Conservation (phyloP, 495 filamentous ascomycete species). For the Penicillium samsonianum region DNA sequence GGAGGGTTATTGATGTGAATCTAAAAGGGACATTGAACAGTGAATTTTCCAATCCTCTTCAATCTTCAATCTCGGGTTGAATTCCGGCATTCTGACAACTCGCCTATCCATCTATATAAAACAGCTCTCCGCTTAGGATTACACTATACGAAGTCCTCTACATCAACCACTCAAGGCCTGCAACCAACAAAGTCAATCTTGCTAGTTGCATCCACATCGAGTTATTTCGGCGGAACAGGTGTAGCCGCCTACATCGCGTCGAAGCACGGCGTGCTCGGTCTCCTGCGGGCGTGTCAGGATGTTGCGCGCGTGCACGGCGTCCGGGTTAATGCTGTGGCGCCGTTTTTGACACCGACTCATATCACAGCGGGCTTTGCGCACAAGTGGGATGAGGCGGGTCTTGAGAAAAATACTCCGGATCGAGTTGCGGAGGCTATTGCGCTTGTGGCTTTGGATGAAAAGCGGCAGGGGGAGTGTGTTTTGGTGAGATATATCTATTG, state of each 20-base stretch:
- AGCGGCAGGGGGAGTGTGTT: constrained; percentile 20
- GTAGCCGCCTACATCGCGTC: constrained; percentile 35
- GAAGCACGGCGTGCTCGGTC: constrained; percentile 35
- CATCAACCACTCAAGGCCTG: not conserved
- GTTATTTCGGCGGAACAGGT: constrained; percentile 36
- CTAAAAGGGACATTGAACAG: constrained; percentile 41
- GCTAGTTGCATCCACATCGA: constrained; percentile 30
- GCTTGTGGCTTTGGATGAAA: constrained; percentile 19
- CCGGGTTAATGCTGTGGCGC: constrained; percentile 32
- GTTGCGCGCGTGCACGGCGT: constrained; percentile 22
- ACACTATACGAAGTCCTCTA: constrained; percentile 19
- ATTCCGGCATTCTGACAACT: not conserved
- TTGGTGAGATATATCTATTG: constrained; percentile 14
- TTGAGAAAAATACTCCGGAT: constrained; percentile 29
- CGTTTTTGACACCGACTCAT: constrained; percentile 34
- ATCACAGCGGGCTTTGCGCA: constrained; percentile 27
- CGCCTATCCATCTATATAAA: not conserved
- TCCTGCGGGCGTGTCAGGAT: constrained; percentile 31
- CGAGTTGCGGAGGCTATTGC: constrained; percentile 29
- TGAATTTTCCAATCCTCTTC: constrained; percentile 9
- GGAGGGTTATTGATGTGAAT: constrained; percentile 36
- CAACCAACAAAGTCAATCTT: constrained; percentile 24
- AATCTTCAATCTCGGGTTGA: not conserved
- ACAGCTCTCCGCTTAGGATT: constrained; percentile 23
- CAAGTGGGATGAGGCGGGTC: constrained; percentile 23